A percentile compares a stretch with the other conserved stretches of the same genome.
Evolutionary conservation across 805 yeast genomes (phyloP).

Genomic region (Lipomyces kockii): DNA sequence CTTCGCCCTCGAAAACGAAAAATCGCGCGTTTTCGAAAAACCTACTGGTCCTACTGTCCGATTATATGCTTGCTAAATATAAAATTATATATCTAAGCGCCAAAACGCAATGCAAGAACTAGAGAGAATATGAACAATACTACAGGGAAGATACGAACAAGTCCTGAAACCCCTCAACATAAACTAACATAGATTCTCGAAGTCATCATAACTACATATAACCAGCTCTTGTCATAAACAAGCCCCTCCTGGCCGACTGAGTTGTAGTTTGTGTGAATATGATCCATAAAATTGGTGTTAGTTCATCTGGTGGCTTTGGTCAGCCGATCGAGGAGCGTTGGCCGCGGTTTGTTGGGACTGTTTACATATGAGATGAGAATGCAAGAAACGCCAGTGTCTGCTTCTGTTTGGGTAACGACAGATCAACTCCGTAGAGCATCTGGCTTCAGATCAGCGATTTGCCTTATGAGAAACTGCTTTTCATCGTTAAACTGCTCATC

Average conservation of each 20-base stretch:
- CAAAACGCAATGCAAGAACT: neutral
- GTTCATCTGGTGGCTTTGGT: neutral
- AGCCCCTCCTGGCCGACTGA: neutral
- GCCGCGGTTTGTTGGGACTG: too few relatives aligned
- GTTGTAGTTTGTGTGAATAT: neutral
- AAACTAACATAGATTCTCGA: neutral
- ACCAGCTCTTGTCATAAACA: neutral
- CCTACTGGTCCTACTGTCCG: neutral
- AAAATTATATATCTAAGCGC: neutral
- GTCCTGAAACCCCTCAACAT: neutral
- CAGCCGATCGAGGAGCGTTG: neutral
- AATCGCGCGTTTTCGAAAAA: neutral
- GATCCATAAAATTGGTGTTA: neutral
- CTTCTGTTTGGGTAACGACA: neutral
- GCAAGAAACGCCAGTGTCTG: neutral
- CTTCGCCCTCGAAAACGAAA: neutral
- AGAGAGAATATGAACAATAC: neutral
- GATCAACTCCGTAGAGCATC: conserved; percentile 6
- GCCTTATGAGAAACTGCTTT: conserved; percentile 75
- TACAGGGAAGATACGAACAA: neutral
- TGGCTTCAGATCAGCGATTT: conserved; percentile 55
- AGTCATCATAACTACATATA: neutral
- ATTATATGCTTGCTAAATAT: neutral
- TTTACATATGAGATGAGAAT: neutral
- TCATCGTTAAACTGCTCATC: conserved; percentile 75